Evolutionary conservation across 2,329 filamentous ascomycete genomes (phyloP).

Genomic region (Exophiala oligosperma): DNA sequence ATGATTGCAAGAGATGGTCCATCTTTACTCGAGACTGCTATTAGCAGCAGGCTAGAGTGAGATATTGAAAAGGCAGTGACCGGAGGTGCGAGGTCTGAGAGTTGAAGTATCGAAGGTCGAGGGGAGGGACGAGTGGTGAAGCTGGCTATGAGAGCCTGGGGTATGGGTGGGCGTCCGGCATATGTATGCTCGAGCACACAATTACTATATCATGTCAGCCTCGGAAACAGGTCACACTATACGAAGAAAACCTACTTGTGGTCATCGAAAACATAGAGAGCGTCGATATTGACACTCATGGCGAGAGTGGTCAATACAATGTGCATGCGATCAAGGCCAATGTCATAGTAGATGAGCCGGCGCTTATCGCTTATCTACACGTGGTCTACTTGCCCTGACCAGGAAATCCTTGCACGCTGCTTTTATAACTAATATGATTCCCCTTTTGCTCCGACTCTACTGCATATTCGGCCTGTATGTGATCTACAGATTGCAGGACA

Average conservation of each 20-base stretch:
- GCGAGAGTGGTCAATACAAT: constrained; percentile 36
- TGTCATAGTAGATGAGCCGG: neutral
- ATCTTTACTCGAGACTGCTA: constrained; percentile 82
- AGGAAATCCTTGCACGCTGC: neutral
- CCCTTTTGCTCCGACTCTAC: no score
- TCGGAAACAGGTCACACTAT: neutral
- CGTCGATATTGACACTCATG: constrained; percentile 89
- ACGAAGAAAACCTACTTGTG: constrained; percentile 67
- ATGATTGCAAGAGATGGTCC: constrained; percentile 85
- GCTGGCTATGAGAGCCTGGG: constrained; percentile 74
- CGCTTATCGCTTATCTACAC: constrained; percentile 4
- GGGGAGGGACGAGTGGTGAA: constrained; percentile 81
- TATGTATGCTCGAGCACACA: constrained; percentile 88
- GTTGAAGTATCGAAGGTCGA: constrained; percentile 81
- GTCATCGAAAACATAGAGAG: constrained; percentile 95
- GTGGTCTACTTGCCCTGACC: neutral
- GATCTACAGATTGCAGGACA: no score
- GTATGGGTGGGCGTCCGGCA: constrained; percentile 74
- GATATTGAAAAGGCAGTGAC: constrained; percentile 83
- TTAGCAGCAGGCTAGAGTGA: constrained; percentile 84
- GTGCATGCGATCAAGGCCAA: neutral
- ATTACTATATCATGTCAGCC: constrained; percentile 55
- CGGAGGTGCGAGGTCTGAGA: constrained; percentile 77
- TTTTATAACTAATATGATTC: neutral
- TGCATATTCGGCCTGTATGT: no score